A percentile compares a stretch with the other conserved stretches of the same genome.
phyloP scores from a whole-genome alignment of 1,284 basidiomycete species.

The Hypsizygus ulmarius region DNA sequence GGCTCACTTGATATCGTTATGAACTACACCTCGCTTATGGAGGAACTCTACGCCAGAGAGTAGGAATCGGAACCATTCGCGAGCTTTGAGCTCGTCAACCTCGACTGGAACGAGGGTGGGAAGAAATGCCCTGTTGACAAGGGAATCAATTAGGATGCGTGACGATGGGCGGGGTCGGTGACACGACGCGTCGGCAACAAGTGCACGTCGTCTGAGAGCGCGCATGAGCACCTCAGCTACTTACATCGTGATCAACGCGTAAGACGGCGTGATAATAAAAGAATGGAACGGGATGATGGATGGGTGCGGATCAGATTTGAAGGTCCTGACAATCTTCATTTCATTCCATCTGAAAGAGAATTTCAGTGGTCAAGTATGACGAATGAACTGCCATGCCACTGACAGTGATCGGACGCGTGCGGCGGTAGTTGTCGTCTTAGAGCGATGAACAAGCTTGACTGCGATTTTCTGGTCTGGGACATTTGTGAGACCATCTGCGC shows the following conservation, averaged over 20 bases:
- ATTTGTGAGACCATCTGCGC: conserved; percentile 33
- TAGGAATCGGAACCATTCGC: conserved; percentile 80
- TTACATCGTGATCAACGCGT: conserved; percentile 84
- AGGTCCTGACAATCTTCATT: conserved; percentile 86
- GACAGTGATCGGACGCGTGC: conserved; percentile 85
- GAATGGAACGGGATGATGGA: conserved; percentile 89
- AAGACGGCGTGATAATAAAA: conserved; percentile 89
- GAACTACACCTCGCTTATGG: conserved; percentile 83
- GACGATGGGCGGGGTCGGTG: not conserved
- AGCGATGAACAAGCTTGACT: conserved; percentile 86
- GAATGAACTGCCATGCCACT: conserved; percentile 29
- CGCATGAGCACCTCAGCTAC: conserved; percentile 27
- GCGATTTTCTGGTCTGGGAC: conserved; percentile 62
- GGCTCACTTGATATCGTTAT: conserved; percentile 91
- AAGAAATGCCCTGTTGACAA: conserved; percentile 61
- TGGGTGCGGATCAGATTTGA: conserved; percentile 82
- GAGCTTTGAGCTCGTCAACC: conserved; percentile 74
- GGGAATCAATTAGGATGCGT: conserved; percentile 22
- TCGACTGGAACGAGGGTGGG: conserved; percentile 80
- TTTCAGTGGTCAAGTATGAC: conserved; percentile 13
- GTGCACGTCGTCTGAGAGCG: not conserved
- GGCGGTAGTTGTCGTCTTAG: conserved; percentile 73
- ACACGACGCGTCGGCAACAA: conserved; percentile 9
- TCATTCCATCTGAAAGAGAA: conserved; percentile 74
- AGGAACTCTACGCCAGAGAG: conserved; percentile 88